Evolutionary conservation across 2,329 filamentous ascomycete species (phyloP).

Genomic region (Penicillium brasilianum): DNA sequence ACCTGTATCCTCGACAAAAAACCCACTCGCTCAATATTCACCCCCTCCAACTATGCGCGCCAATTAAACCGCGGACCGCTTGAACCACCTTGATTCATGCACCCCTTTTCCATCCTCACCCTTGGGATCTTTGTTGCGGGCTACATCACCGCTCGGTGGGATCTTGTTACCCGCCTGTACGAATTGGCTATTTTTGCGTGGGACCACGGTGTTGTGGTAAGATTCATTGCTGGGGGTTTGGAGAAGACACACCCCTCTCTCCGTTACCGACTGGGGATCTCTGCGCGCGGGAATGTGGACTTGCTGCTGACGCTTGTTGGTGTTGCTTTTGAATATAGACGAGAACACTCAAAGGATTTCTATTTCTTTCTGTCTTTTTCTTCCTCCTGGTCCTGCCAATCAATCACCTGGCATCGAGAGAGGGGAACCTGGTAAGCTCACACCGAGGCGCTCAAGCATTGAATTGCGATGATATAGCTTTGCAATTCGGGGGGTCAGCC

Average conservation of each 20-base stretch:
- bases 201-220: slow-evolving; percentile 96
- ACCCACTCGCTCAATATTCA: not conserved
- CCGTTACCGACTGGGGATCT: slow-evolving; percentile 10
- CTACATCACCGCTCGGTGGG: slow-evolving; percentile 99
- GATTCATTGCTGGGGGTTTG: slow-evolving; percentile 40
- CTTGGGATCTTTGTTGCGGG: slow-evolving; percentile 98
- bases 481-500: not conserved
- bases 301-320: slow-evolving; percentile 13
- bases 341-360: slow-evolving; percentile 83
- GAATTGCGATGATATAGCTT: slow-evolving; percentile 1
- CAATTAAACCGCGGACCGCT: slow-evolving; percentile 34
- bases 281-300: not conserved
- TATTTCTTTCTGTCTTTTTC: slow-evolving; percentile 81
- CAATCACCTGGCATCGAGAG: slow-evolving; percentile 77
- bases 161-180: slow-evolving; percentile 94
- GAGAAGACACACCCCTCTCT: slow-evolving; percentile 15
- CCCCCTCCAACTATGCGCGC: slow-evolving; percentile 39
- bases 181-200: slow-evolving; percentile 96
- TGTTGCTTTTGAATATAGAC: slow-evolving; percentile 58
- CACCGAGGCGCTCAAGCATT: not conserved
- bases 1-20: not conserved
- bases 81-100: slow-evolving; percentile 66
- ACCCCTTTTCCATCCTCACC: slow-evolving; percentile 95
- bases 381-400: slow-evolving; percentile 82
- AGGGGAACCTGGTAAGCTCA: slow-evolving; percentile 74